Evolutionary conservation across 2,329 filamentous ascomycete genomes (phyloP), one percentile per base, ranked within the genome.

Genomic region (Mycosphaerelloides madeirae): DNA sequence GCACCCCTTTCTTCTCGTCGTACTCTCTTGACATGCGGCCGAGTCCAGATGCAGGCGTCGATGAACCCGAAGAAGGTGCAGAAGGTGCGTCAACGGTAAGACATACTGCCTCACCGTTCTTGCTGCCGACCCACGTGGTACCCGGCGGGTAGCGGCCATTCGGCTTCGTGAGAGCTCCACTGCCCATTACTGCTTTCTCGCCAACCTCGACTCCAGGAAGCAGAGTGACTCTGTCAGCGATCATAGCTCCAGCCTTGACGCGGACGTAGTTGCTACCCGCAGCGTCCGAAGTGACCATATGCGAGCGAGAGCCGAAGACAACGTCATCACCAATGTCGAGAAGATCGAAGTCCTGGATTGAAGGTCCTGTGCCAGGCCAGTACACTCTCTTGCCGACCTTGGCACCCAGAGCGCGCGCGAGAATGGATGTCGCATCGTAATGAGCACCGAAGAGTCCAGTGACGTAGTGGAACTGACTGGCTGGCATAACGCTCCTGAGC

Each of bases 261-360:
- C 60, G 66, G 36, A 80, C 66, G 7, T 55, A 63, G 12, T 74
- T 73, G 9, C 72, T 74, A 1, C 77, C 72, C 16, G 57, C 61
- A 2, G 69, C 73, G 55, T 80, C 77, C 0, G 74, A 74, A 1
- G 75, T 79, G 22, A 79, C 60, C 0, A 80, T 54, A 44, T 77
- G 70, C 3, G 76, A 72, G 2, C 76, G 69, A 11, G 76, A 79
- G 0, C 77, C 77, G 49, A 80, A 80, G 8, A 80, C 75, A n/a
- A 80, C 76, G 57, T 80, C 73, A 44, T 79, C 71, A 8, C 77
- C 77, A 48, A 80, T 66, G 18, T 79, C 70, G 9, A 80, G 54
- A 1, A 79, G 63, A 48, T 78, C 73, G 49, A 78, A 79, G 50
- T 79, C 74, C 13, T 73, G 68, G 29, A 79, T 71, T 1, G 62